A percentile compares a stretch with the other conserved stretches of the same genome.
Evolutionary conservation across 352 stramenopile species (phyloP).

Genomic region (Achlya hypogyna): DNA sequence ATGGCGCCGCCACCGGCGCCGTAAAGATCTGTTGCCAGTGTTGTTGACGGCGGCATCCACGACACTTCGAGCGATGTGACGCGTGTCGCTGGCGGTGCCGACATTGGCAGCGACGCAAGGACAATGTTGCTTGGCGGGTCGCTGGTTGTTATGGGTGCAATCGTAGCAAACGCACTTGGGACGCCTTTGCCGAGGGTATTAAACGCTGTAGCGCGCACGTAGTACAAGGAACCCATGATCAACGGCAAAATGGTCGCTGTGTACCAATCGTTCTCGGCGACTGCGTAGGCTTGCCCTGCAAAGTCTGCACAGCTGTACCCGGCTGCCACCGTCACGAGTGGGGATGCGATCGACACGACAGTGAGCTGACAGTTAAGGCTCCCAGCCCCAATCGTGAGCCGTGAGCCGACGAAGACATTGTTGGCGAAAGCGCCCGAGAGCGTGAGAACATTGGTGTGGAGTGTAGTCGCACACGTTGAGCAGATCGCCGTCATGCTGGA

Average conservation of each 20-base stretch:
- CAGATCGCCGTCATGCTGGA: constrained; percentile 37
- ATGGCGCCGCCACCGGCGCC: constrained; percentile 78
- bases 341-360: constrained; percentile 26
- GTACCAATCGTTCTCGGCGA: constrained; percentile 49
- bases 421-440: neutral
- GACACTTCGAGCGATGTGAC: constrained; percentile 80
- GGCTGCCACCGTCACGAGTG: constrained; percentile 28
- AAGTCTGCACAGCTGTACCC: constrained; percentile 46
- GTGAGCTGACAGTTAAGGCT: constrained; percentile 42
- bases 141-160: constrained; percentile 77
- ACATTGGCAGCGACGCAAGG: constrained; percentile 24
- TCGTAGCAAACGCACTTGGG: constrained; percentile 49
- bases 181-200: constrained; percentile 88
- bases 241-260: constrained; percentile 77
- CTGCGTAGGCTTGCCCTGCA: constrained; percentile 27
- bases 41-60: constrained; percentile 60
- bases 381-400: constrained; percentile 43
- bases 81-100: constrained; percentile 19
- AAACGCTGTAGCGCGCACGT: constrained; percentile 85
- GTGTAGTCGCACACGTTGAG: constrained; percentile 33
- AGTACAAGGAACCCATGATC: constrained; percentile 78
- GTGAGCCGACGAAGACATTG: constrained; percentile 24
- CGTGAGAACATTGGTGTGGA: constrained; percentile 29
- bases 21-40: constrained; percentile 45
- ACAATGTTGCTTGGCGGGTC: constrained; percentile 67